Base-by-base conservation (phyloP, 352 stramenopile species). In the Globisporangium cylindrosporum region DNA sequence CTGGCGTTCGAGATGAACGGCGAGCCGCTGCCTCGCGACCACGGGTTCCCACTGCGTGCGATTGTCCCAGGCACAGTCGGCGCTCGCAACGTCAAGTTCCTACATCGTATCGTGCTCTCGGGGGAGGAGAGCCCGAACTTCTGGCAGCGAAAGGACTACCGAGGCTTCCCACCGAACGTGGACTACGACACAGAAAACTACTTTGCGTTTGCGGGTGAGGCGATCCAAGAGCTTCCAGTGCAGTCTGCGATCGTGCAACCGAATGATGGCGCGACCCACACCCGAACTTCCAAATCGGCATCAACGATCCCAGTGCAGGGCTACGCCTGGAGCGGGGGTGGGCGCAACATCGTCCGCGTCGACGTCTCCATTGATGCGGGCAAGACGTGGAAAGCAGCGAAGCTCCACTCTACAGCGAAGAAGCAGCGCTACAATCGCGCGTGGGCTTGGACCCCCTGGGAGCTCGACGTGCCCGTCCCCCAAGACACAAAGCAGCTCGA, bases 381-480 rank as follows among this genome's bases (percentile, higher is more conserved):
- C 1, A 83, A 95, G 59, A 98, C 90, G 2, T 99, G 96, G 96
- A 90, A 76, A 22, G 75, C 80, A 15, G 96, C 96, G 3, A 74
- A 94, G 29, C 74, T 99, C 1, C 75, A 89, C 56, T 75, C 87
- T 49, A 84, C 91, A 32, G 90, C 88, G 0, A 89, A 74, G 46
- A 80, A 88, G 18, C 94, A 98, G 81, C 82, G 81, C 25, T 90
- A 95, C 66, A 93, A 96, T 68, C 89, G 91, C 24, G 86, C 90
- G 25, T 98, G 96, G 95, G 96, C 96, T 18, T 99, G 96, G 97
- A 97, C 92, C 0, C 97, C 97, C 74, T 99, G 96, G 96, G 89
- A 98, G 67, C 82, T 96, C n/a, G 84, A 97, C 53, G 90, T 98
- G 0, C 78, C 84, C 6, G 83, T 99, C 0, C 82, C 85, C 4